Evolutionary conservation across 2,329 filamentous ascomycete species (phyloP).

Genomic region (Bertia moriformis): DNA sequence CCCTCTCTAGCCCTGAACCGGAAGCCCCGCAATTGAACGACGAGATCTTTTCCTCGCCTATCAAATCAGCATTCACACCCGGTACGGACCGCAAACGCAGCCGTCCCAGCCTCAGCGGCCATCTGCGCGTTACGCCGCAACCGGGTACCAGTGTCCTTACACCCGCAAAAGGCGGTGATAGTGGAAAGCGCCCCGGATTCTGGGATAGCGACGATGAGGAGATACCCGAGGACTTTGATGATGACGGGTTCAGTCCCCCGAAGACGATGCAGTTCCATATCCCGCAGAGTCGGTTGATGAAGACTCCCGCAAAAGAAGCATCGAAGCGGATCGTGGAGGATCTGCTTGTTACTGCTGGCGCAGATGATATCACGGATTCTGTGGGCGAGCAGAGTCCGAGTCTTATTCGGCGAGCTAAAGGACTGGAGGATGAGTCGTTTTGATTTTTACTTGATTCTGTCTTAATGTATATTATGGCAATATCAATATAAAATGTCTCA

Average conservation of each 20-base stretch:
- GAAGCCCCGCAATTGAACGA: neutral
- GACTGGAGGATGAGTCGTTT: constrained; percentile 28
- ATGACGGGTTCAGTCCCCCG: neutral
- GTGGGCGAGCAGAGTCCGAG: constrained; percentile 23
- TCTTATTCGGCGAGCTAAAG: constrained; percentile 21
- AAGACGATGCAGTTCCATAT: constrained; percentile 33
- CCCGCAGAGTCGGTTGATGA: constrained; percentile 28
- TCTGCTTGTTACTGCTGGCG: constrained; percentile 25
- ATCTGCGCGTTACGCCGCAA: neutral
- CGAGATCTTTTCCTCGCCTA: constrained; percentile 1
- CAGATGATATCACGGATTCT: constrained; percentile 15
- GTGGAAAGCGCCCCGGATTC: neutral
- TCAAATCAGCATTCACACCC: neutral
- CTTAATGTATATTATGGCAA: too few relatives aligned
- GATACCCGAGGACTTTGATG: neutral
- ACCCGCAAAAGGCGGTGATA: neutral
- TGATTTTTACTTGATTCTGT: constrained; percentile 10
- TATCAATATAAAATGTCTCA: too few relatives aligned
- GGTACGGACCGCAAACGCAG: neutral
- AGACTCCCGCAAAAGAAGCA: constrained; percentile 31
- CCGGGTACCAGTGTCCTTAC: neutral
- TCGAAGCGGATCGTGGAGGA: constrained; percentile 30
- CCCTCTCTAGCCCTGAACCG: neutral
- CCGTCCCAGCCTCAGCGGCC: neutral
- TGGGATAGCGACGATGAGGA: neutral